A percentile compares a stretch with the other conserved stretches of the same genome.
phyloP scores from a whole-genome alignment of 202 grass and related monocot genomes.

The Panicum virgatum region DNA sequence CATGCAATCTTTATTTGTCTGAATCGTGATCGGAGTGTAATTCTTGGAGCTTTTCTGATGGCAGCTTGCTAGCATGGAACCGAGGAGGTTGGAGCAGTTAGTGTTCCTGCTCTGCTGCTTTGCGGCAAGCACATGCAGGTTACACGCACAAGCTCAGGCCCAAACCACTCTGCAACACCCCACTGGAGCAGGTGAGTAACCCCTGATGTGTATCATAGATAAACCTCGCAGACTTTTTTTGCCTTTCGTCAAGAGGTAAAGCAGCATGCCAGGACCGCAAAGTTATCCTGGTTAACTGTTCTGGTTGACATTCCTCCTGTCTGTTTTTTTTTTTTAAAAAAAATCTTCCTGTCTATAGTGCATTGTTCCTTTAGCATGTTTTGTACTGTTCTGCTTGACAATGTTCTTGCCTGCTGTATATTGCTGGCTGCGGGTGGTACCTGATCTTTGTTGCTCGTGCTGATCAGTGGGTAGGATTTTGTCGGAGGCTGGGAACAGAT shows the following conservation, averaged over 20 bases:
- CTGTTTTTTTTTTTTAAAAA: too few relatives aligned
- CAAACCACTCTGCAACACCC: conserved; percentile 27
- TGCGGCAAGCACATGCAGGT: conserved; percentile 47
- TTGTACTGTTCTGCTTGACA: conserved; percentile 28
- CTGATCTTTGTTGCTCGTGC: conserved; percentile 17
- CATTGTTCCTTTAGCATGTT: neutral
- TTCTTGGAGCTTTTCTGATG: conserved; percentile 44
- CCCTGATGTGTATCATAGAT: neutral
- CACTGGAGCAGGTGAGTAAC: conserved; percentile 46
- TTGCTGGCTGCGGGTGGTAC: neutral
- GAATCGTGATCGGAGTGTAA: conserved; percentile 30
- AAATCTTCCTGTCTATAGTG: conserved; percentile 20
- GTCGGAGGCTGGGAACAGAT: conserved; percentile 34
- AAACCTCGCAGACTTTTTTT: neutral
- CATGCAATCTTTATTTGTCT: neutral
- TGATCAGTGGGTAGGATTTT: conserved; percentile 44
- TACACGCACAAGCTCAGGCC: conserved; percentile 11
- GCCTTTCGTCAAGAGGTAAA: conserved; percentile 8
- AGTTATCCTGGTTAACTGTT: conserved; percentile 8
- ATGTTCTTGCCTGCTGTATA: neutral
- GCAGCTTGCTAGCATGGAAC: conserved; percentile 51
- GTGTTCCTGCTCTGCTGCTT: conserved; percentile 51
- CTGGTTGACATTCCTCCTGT: conserved; percentile 2
- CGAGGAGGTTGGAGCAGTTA: conserved; percentile 44
- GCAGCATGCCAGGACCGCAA: neutral